Conservation (phyloP, 208 protist species). For the Acanthamoeba quina region DNA sequence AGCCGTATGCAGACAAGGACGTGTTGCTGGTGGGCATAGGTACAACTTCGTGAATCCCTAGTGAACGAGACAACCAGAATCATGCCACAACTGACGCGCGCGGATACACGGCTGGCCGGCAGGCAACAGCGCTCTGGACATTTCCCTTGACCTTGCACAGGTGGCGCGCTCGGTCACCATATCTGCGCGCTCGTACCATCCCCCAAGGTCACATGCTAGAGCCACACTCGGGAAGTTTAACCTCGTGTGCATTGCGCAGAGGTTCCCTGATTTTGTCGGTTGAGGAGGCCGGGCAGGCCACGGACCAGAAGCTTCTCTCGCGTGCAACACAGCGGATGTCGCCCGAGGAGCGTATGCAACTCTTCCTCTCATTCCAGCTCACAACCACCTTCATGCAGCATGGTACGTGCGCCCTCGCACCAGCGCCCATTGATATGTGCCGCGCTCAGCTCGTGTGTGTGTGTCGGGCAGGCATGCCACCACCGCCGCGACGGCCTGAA, state of each 20-base stretch:
- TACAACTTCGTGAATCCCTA: background rate
- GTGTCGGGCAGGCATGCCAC: background rate
- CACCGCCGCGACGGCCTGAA: background rate
- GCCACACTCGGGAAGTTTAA: background rate
- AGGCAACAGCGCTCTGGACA: constrained; percentile 46
- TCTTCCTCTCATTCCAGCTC: background rate
- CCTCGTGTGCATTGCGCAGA: background rate
- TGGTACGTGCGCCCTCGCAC: background rate
- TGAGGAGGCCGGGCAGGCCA: background rate
- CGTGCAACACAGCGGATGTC: background rate
- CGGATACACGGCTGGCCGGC: background rate
- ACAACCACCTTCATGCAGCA: constrained; percentile 21
- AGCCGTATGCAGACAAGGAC: background rate
- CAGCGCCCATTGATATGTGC: no score
- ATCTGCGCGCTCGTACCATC: background rate
- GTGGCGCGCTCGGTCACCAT: background rate
- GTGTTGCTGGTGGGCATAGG: constrained; percentile 36
- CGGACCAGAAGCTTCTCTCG: constrained; percentile 15
- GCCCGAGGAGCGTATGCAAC: background rate
- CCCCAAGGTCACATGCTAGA: background rate
- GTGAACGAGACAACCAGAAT: no score
- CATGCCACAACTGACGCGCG: background rate
- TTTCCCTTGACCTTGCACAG: background rate
- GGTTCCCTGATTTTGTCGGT: constrained; percentile 2
- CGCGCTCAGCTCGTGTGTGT: no score